A percentile compares a stretch with the other conserved stretches of the same genome.
Evolutionary conservation across 371 early-diverging fungal genomes (phyloP).

Genomic region (Mycotypha africana): DNA sequence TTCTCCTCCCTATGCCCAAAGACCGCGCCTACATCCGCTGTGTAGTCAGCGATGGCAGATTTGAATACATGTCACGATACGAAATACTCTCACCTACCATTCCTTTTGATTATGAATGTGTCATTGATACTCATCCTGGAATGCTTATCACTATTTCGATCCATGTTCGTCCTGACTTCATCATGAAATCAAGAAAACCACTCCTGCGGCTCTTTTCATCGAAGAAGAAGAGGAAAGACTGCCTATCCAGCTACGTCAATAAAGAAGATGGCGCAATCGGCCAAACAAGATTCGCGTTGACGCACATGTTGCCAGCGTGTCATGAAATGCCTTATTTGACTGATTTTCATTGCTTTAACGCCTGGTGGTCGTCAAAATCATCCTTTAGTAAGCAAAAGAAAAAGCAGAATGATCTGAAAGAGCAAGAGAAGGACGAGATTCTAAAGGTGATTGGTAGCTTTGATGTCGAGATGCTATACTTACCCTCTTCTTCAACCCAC

Average conservation of each 20-base stretch:
- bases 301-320: conserved; percentile 38
- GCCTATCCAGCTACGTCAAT: conserved; percentile 34
- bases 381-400: conserved; percentile 4
- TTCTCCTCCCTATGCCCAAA: conserved; percentile 35
- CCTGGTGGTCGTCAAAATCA: conserved; percentile 22
- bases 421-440: conserved; percentile 1
- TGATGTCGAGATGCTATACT: conserved; percentile 31
- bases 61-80: conserved; percentile 46
- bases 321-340: conserved; percentile 28
- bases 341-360: conserved; percentile 41
- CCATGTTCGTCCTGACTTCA: conserved; percentile 33
- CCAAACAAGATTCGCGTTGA: conserved; percentile 33
- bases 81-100: conserved; percentile 26
- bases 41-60: conserved; percentile 41
- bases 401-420: conserved; percentile 6
- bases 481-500: too few species aligned
- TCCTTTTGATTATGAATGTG: conserved; percentile 31
- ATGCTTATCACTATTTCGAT: conserved; percentile 32
- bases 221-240: conserved; percentile 20
- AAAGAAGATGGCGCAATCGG: conserved; percentile 43
- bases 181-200: conserved; percentile 13
- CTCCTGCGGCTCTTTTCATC: too few species aligned
- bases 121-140: conserved; percentile 28
- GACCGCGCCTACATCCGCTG: conserved; percentile 41
- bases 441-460: conserved; percentile 36